A percentile compares a stretch with the other conserved stretches of the same genome.
These are phyloP conservation scores for Rhizopogon rudus DNA, from an alignment of 768 basidiomycete genomes.

Conservation along the genomic window DNA sequence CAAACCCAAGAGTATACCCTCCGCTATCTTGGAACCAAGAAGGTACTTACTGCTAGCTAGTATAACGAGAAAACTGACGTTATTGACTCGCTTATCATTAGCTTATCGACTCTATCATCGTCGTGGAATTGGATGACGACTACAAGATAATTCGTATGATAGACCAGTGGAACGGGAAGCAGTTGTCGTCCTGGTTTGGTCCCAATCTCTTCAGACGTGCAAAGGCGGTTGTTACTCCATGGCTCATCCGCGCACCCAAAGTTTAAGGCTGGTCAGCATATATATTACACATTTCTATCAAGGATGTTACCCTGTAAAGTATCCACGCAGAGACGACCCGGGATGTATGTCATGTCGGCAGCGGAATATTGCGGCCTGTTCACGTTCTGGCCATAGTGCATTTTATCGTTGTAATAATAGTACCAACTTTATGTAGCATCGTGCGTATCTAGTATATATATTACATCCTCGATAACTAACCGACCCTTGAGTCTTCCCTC, in stretches of 20 bases:
- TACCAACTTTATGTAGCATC: too few species aligned
- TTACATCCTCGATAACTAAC: too few species aligned
- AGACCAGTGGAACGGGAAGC: constrained; percentile 58
- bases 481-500: too few species aligned
- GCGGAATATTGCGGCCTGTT: too few species aligned
- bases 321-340: too few species aligned
- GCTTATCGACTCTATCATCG: constrained; percentile 55
- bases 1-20: constrained; percentile 59
- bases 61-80: background rate
- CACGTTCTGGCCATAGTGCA: too few species aligned
- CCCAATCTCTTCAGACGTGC: constrained; percentile 41
- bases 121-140: constrained; percentile 61
- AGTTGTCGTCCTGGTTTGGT: constrained; percentile 45
- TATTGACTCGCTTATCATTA: constrained; percentile 18
- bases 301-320: background rate
- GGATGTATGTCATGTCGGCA: too few species aligned
- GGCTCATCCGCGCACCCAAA: constrained; percentile 50
- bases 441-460: too few species aligned
- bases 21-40: constrained; percentile 47
- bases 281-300: too few species aligned
- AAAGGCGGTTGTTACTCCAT: constrained; percentile 48
- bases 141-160: constrained; percentile 54
- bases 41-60: constrained; percentile 25
- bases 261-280: background rate
- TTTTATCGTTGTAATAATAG: too few species aligned